Conservation (phyloP, 345 rosid species). For the Gossypium thurberi region DNA sequence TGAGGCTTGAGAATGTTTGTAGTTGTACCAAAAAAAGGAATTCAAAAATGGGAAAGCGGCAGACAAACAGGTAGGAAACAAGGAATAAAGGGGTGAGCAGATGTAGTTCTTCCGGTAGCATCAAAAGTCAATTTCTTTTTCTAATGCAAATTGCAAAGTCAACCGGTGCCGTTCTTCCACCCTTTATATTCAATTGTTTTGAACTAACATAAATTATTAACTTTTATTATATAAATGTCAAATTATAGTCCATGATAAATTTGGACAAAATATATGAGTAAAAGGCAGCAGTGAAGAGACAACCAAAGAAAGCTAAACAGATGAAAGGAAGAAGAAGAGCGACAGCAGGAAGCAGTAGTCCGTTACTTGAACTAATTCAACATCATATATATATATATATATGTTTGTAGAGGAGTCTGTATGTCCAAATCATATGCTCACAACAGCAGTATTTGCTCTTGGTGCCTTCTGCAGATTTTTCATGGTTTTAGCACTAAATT, state of each 20-base stretch:
- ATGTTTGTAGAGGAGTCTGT: not conserved
- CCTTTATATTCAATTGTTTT: not conserved
- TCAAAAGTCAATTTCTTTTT: not conserved
- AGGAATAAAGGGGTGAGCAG: conserved; percentile 18
- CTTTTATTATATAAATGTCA: too few relatives aligned
- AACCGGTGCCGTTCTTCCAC: not conserved
- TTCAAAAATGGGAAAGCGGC: conserved; percentile 52
- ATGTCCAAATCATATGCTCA: not conserved
- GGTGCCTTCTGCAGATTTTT: not conserved
- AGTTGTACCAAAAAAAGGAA: not conserved
- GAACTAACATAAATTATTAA: too few relatives aligned
- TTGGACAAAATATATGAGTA: not conserved
- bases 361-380: not conserved
- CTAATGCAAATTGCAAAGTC: not conserved
- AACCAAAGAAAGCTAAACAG: not conserved
- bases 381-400: not conserved
- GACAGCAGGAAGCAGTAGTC: not conserved
- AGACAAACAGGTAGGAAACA: conserved; percentile 53
- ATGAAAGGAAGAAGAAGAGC: not conserved
- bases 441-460: not conserved
- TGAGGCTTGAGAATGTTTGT: too few relatives aligned
- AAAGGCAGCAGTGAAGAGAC: not conserved
- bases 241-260: too few relatives aligned
- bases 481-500: not conserved
- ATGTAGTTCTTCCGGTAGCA: conserved; percentile 19